These are phyloP conservation scores for Alternaria panax DNA, from an alignment of 2,329 filamentous ascomycete genomes.

Conservation along the genomic window DNA sequence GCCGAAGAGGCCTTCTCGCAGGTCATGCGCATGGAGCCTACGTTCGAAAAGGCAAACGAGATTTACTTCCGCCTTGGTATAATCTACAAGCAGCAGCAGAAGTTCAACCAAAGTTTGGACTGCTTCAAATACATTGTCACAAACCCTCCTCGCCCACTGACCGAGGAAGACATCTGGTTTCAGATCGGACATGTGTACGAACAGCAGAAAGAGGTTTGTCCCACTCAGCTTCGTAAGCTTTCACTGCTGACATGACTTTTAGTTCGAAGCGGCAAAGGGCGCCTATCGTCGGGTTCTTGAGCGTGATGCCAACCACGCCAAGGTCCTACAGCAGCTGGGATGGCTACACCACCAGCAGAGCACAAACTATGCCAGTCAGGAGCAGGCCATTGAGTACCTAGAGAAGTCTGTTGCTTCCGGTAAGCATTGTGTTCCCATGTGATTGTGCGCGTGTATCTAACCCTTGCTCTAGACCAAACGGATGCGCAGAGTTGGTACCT, in stretches of 20 bases:
- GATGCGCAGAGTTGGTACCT: constrained; percentile 99
- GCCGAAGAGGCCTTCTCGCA: constrained; percentile 98
- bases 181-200: constrained; percentile 99
- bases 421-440: constrained; percentile 56
- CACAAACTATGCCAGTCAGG: constrained; percentile 87
- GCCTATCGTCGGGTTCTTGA: constrained; percentile 94
- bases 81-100: constrained; percentile 98
- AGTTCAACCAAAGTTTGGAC: constrained; percentile 90
- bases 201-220: constrained; percentile 94
- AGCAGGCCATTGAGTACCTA: constrained; percentile 94
- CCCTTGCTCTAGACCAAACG: constrained; percentile 72
- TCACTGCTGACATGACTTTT: constrained; percentile 34
- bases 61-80: constrained; percentile 99
- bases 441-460: constrained; percentile 26
- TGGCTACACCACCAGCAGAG: constrained; percentile 98
- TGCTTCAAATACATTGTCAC: constrained; percentile 98
- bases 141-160: constrained; percentile 88
- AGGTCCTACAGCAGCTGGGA: constrained; percentile 95
- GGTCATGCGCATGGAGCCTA: constrained; percentile 97
- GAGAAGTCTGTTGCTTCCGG: constrained; percentile 95
- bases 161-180: constrained; percentile 99
- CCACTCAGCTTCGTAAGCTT: neutral
- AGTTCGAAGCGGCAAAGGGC: constrained; percentile 92
- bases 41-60: constrained; percentile 98
- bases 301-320: constrained; percentile 93